Conservation (phyloP, 2,329 filamentous ascomycete genomes). For the Neonectria coccinea region DNA sequence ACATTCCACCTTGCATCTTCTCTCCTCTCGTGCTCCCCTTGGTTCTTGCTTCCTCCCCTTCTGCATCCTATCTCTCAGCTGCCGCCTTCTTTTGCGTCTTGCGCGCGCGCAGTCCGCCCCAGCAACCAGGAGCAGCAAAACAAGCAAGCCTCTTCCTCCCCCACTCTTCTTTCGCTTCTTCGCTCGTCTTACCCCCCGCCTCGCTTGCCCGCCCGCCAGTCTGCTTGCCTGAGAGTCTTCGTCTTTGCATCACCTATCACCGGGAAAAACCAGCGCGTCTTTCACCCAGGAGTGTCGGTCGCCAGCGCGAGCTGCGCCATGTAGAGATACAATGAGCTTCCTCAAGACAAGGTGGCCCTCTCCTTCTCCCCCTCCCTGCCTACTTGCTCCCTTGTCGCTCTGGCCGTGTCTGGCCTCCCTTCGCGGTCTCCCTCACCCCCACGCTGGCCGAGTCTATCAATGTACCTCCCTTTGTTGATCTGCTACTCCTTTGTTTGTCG, state of each 20-base stretch:
- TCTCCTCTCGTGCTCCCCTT: constrained; percentile 17
- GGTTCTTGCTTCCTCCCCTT: background rate
- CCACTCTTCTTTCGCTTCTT: constrained; percentile 15
- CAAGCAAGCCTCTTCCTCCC: constrained; percentile 13
- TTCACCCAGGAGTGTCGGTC: constrained; percentile 22
- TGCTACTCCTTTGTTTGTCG: constrained; percentile 19
- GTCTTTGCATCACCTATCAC: constrained; percentile 12
- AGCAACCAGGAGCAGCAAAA: constrained; percentile 19
- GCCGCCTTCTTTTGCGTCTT: constrained; percentile 16
- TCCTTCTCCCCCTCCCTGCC: constrained; percentile 27
- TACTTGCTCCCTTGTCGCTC: background rate
- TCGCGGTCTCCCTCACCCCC: constrained; percentile 1
- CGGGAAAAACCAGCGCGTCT: constrained; percentile 9
- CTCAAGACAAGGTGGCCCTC: constrained; percentile 57
- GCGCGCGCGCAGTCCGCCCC: constrained; percentile 12
- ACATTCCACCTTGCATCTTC: constrained; percentile 26
- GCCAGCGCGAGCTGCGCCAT: constrained; percentile 50
- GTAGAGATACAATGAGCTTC: constrained; percentile 56
- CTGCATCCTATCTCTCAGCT: constrained; percentile 4
- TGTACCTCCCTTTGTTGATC: constrained; percentile 3
- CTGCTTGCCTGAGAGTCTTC: constrained; percentile 11
- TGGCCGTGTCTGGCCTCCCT: background rate
- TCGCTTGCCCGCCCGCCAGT: constrained; percentile 16
- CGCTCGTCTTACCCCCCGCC: constrained; percentile 13
- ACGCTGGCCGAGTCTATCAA: constrained; percentile 8